phyloP scores from a whole-genome alignment of 108 stramenopile species.

The Pseudonitzschia pungens region DNA sequence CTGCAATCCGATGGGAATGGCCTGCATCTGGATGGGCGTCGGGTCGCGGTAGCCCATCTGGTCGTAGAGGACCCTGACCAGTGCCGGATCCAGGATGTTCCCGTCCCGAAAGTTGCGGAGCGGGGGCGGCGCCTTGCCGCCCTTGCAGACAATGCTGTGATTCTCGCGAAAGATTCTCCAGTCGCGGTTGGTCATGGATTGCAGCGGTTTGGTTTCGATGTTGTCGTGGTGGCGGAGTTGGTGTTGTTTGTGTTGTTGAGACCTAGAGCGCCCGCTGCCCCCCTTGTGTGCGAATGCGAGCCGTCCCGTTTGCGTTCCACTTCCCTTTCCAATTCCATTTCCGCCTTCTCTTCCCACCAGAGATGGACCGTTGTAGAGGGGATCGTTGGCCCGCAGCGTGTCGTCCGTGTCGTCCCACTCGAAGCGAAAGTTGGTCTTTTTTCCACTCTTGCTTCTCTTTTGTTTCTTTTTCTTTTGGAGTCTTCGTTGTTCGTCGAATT shows the following conservation, averaged over 20 bases:
- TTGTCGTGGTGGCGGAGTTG: too few species aligned
- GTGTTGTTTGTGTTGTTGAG: too few species aligned
- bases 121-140: constrained; percentile 88
- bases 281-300: too few species aligned
- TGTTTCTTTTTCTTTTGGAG: background rate
- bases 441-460: background rate
- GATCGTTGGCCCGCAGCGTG: constrained; percentile 81
- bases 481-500: background rate
- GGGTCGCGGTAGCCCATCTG: constrained; percentile 89
- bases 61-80: constrained; percentile 77
- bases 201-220: constrained; percentile 72
- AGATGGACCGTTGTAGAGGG: constrained; percentile 60
- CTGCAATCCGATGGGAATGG: constrained; percentile 95
- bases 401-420: constrained; percentile 95
- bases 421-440: constrained; percentile 91
- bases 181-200: constrained; percentile 92
- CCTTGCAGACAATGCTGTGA: constrained; percentile 94
- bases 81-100: constrained; percentile 23
- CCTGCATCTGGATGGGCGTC: constrained; percentile 93
- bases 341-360: background rate
- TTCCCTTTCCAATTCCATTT: too few species aligned
- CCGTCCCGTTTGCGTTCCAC: too few species aligned
- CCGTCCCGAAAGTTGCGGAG: constrained; percentile 82
- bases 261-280: background rate
- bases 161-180: constrained; percentile 99